A percentile compares a stretch with the other conserved stretches of the same genome.
phyloP scores from a whole-genome alignment of 768 basidiomycete genomes.

The Ephemerocybe angulata region DNA sequence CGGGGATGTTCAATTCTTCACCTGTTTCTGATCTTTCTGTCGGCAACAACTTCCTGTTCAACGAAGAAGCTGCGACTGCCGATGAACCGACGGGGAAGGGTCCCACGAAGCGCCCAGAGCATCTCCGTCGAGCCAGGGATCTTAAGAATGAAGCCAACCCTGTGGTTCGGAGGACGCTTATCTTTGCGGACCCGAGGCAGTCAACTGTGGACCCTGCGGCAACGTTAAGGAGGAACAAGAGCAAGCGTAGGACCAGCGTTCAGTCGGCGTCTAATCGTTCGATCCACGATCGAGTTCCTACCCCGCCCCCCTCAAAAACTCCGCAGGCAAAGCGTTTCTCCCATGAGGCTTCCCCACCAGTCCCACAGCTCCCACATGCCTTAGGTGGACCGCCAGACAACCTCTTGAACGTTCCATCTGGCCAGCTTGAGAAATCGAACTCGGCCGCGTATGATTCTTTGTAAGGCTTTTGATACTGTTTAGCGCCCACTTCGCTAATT shows the following conservation, averaged over 20 bases:
- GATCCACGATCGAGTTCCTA: constrained; percentile 77
- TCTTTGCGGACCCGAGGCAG: constrained; percentile 63
- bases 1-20: constrained; percentile 17
- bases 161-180: constrained; percentile 74
- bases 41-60: constrained; percentile 9
- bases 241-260: constrained; percentile 61
- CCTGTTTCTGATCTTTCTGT: constrained; percentile 8
- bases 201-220: constrained; percentile 55
- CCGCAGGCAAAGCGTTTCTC: constrained; percentile 59
- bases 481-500: constrained; percentile 19
- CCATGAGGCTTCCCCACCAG: constrained; percentile 60
- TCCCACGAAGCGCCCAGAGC: constrained; percentile 34
- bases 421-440: constrained; percentile 58
- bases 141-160: constrained; percentile 38
- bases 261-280: constrained; percentile 64
- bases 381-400: constrained; percentile 39
- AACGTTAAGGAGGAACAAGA: constrained; percentile 56
- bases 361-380: constrained; percentile 59
- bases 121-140: constrained; percentile 39
- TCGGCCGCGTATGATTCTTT: constrained; percentile 70
- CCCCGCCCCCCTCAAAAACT: constrained; percentile 75
- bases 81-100: background rate
- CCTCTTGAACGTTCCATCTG: constrained; percentile 36
- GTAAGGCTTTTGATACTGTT: constrained; percentile 42
- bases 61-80: constrained; percentile 19